A percentile compares a stretch with the other conserved stretches of the same genome.
Evolutionary conservation across 108 stramenopile species (phyloP).

Genomic region (Cyclostephanos invisitatus): DNA sequence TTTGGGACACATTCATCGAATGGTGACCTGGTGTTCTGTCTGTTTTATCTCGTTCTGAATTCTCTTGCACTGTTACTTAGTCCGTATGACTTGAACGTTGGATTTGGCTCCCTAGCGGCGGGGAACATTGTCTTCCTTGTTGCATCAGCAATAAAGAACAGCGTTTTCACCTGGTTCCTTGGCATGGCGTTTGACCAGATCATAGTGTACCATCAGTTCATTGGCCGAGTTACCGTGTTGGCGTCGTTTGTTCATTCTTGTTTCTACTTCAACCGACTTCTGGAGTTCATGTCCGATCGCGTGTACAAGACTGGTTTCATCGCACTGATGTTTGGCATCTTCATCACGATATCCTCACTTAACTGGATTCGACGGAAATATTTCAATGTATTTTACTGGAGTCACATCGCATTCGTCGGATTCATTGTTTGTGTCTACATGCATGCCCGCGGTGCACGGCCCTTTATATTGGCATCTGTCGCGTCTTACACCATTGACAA

Average conservation of each 20-base stretch:
- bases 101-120: conserved; percentile 34
- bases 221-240: conserved; percentile 23
- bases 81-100: conserved; percentile 26
- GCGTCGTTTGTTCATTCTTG: conserved; percentile 20
- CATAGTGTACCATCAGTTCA: conserved; percentile 34
- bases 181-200: conserved; percentile 31
- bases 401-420: conserved; percentile 29
- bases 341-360: conserved; percentile 25
- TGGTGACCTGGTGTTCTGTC: conserved; percentile 14
- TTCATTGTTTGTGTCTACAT: conserved; percentile 27
- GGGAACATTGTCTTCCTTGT: conserved; percentile 36
- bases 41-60: conserved; percentile 18
- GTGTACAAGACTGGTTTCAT: conserved; percentile 23
- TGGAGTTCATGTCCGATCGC: conserved; percentile 25
- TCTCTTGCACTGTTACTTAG: conserved; percentile 17
- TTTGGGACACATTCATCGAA: conserved; percentile 8
- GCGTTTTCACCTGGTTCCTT: conserved; percentile 27
- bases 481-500: conserved; percentile 23
- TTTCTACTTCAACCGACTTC: conserved; percentile 24
- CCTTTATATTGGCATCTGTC: conserved; percentile 19
- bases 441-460: conserved; percentile 32
- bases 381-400: conserved; percentile 36
- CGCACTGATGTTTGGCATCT: conserved; percentile 19
- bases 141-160: conserved; percentile 25
- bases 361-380: conserved; percentile 27